Evolutionary conservation across 306 rosid species (phyloP), one percentile per base, ranked within the genome.

Genomic region (Alnus rubra): DNA sequence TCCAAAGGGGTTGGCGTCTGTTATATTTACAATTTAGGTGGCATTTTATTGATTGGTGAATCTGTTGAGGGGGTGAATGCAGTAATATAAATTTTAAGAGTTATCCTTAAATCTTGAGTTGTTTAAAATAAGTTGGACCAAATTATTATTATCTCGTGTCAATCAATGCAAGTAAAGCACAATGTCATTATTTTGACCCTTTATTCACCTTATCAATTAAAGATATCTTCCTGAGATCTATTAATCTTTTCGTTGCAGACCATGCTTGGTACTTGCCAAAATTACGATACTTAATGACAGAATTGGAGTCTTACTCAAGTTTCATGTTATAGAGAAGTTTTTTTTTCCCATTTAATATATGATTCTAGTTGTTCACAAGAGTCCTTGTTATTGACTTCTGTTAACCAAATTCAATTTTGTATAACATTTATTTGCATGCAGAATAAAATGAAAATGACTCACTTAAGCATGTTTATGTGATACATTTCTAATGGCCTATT

Each of bases 41-140:
- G 5, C n/a, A 52, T 67, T 78, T 53, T 56, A 50, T 50, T 78
- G 62, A 54, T 33, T 73, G 18, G 50, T 47, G 63, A 48, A 6
- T 48, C 56, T 39, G 51, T 50, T 42, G 53, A 31, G n/a, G 73
- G 59, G 65, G 16, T 78, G 51, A 50, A 59, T 37, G 63, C 62
- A 3, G 45, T 56, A n/a, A n/a, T n/a, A 33, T 67, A 33, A 83
- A 59, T 39, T 74, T 44, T 47, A 67, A 49, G 76, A 50, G 53
- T 51, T 33, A 11, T 6, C 45, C 16, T 74, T 35, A 47, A 37
- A 33, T 23, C 23, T 15, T 72, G 53, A 62, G 59, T 37, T 23
- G 12, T 67, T 65, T 50, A 65, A 37, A 23, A 56, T 11, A 16
- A 42, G 47, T 4, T 52, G 13, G 63, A 19, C 73, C 10, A 39